These are phyloP conservation scores for Leptographium lundbergii DNA, from an alignment of 2,329 filamentous ascomycete genomes.

Conservation along the genomic window DNA sequence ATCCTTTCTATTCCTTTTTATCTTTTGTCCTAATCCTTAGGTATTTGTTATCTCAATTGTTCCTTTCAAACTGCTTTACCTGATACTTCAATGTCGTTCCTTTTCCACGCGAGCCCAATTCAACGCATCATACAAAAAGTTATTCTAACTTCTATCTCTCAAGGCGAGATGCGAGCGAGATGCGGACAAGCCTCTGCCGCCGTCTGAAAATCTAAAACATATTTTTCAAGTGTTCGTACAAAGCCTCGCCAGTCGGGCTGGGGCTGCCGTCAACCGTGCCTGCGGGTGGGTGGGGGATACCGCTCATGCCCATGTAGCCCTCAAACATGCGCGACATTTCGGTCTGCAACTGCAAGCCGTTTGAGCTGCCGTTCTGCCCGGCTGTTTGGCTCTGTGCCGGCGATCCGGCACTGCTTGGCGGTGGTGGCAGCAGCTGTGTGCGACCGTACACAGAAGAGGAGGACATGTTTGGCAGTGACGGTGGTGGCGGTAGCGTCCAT, in stretches of 20 bases:
- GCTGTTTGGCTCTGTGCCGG: neutral
- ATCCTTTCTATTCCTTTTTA: neutral
- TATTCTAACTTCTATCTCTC: neutral
- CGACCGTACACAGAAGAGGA: neutral
- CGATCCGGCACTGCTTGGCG: slow-evolving; percentile 5
- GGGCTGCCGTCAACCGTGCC: neutral
- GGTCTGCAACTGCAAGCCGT: slow-evolving; percentile 36
- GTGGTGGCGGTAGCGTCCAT: neutral
- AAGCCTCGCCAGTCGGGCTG: neutral
- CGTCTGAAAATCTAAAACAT: slow-evolving; percentile 3
- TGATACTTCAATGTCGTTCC: too few species aligned
- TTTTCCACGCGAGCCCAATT: too few species aligned
- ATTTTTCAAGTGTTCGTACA: slow-evolving; percentile 7
- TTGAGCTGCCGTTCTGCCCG: slow-evolving; percentile 14
- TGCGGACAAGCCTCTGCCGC: neutral
- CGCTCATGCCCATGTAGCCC: slow-evolving; percentile 19
- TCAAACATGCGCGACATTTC: slow-evolving; percentile 41
- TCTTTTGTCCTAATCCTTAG: too few species aligned
- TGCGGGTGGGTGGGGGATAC: slow-evolving; percentile 2
- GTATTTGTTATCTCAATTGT: too few species aligned
- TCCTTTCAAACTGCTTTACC: too few species aligned
- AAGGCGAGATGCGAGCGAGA: neutral
- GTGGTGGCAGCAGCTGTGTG: neutral
- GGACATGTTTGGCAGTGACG: neutral
- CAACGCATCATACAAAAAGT: neutral